Evolutionary conservation across 371 early-diverging fungal species (phyloP).

Genomic region (Actinomortierella ambigua): DNA sequence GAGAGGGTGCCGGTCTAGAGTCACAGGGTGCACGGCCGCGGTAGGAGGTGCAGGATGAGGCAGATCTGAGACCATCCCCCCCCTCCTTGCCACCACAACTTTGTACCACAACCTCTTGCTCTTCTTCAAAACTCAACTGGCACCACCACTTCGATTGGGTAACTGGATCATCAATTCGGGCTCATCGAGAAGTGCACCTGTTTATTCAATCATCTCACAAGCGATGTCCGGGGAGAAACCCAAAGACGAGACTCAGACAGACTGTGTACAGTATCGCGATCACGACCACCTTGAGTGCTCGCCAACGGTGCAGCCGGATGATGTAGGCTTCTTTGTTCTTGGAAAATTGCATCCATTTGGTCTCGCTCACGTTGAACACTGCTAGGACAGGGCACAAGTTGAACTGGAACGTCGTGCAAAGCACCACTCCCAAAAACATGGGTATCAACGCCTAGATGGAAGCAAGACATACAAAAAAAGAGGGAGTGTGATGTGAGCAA

Average conservation of each 20-base stretch:
- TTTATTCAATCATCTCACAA: too few relatives aligned
- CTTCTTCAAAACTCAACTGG: too few relatives aligned
- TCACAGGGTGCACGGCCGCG: too few relatives aligned
- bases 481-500: neutral
- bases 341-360: slow-evolving; percentile 29
- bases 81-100: too few relatives aligned
- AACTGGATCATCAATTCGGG: too few relatives aligned
- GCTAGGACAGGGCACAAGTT: slow-evolving; percentile 33
- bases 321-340: slow-evolving; percentile 31
- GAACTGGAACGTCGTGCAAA: slow-evolving; percentile 39
- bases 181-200: too few relatives aligned
- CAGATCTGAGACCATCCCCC: too few relatives aligned
- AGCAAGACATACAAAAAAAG: neutral
- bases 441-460: slow-evolving; percentile 42
- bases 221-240: slow-evolving; percentile 27
- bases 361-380: slow-evolving; percentile 26
- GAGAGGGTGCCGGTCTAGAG: too few relatives aligned
- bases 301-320: slow-evolving; percentile 18
- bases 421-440: slow-evolving; percentile 29
- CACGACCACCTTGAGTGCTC: slow-evolving; percentile 16
- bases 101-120: too few relatives aligned
- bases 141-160: too few relatives aligned
- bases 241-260: slow-evolving; percentile 23
- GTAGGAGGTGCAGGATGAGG: too few relatives aligned
- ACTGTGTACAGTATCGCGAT: slow-evolving; percentile 23